Evolutionary conservation across 2,329 filamentous ascomycete species (phyloP), one percentile per base, ranked within the genome.

Genomic region (Penicillium aurantiogriseum): DNA sequence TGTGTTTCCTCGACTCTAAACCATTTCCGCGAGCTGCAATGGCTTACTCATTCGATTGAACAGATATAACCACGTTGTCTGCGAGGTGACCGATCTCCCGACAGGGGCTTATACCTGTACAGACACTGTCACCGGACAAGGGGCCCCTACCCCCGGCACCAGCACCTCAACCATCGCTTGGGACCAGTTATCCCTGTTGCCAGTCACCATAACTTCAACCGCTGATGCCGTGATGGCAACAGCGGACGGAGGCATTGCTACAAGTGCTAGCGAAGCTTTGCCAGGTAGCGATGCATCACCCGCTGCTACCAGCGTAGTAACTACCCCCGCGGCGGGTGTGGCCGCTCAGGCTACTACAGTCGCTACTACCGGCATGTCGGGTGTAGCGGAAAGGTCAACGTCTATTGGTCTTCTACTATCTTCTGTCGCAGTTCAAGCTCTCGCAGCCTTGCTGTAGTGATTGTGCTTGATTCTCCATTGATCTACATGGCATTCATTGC

Each of bases 151-250:
- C 35, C 59, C 63, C 0, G 60, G 60, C 5, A 63, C 59, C 3
- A 51, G 48, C 27, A 61, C 57, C 5, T 48, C 33, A 21, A 60
- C 62, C 4, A 23, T 58, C 8, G 51, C 38, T 9, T 44, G 51
- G 29, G 53, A 23, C 5, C 54, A 64, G 19, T 44, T 67, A 23
- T 38, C 29, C 6, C 45, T 55, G 0, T 40, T 67, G 27, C 62
- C 63, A 3, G 66, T 70, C 3, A 70, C 63, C 9, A 56, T 70
- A 43, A 69, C 67, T 4, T 50, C 53, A 6, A 36, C 67, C 3
- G 39, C 53, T 2, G 10, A 27, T 7, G 59, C 60, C 2, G 65
- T 60, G 0, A 56, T 43, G 2, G 43, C 44, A 2, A 56, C 40
- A 13, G 35, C 40, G 2, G 29, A 51, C 1, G 36, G 45, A 10